phyloP scores from a whole-genome alignment of 306 rosid species.

The Parietaria judaica region DNA sequence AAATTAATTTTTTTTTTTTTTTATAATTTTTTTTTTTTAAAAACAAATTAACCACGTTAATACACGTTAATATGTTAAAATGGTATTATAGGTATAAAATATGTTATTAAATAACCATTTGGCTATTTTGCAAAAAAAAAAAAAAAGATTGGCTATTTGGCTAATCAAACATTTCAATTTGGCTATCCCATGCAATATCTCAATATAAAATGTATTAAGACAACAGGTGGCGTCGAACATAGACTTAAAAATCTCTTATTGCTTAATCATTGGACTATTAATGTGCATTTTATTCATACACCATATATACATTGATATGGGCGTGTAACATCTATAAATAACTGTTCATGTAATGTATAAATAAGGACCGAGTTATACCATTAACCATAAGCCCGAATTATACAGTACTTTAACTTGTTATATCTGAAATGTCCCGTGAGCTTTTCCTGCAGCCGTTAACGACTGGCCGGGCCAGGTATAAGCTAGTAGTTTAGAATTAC shows the following conservation, averaged over 20 bases:
- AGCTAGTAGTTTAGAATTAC: conserved; percentile 3
- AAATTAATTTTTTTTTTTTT: no score
- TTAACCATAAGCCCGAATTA: conserved; percentile 18
- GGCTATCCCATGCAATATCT: no score
- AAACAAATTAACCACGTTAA: no score
- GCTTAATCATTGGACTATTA: not conserved
- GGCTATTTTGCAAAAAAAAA: no score
- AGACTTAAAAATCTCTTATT: conserved; percentile 7
- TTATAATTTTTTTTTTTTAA: no score
- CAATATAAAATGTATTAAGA: no score
- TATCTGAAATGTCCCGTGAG: conserved; percentile 17
- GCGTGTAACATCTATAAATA: conserved; percentile 1
- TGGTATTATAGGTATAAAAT: no score
- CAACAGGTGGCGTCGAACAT: not conserved
- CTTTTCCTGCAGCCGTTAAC: conserved; percentile 30
- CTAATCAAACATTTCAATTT: no score
- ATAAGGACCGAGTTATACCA: conserved; percentile 19
- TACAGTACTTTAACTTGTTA: conserved; percentile 23
- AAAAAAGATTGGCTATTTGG: no score
- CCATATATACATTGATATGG: conserved; percentile 11
- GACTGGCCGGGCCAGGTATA: conserved; percentile 34
- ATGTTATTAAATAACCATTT: no score
- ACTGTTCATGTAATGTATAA: conserved; percentile 20
- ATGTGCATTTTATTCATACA: not conserved
- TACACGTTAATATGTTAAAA: no score